Conservation (phyloP, 176 grass and related monocot species). For the Poa annua region DNA sequence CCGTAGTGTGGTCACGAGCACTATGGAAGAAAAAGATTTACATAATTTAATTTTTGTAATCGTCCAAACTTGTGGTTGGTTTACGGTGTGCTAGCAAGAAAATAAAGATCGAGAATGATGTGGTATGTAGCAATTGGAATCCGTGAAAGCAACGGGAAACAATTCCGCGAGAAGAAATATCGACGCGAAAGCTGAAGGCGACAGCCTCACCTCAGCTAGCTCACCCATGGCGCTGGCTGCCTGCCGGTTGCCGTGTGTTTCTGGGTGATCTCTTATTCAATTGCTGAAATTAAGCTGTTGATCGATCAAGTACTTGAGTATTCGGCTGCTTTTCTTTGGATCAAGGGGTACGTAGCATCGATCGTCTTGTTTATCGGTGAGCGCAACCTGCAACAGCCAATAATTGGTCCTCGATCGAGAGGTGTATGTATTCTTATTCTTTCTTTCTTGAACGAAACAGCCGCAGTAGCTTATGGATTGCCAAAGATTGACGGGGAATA, state of each 20-base stretch:
- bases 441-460: not conserved
- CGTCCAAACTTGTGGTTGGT: not conserved
- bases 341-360: not conserved
- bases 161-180: conserved; percentile 15
- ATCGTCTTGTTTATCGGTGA: conserved; percentile 25
- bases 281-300: not conserved
- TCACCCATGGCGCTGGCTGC: not conserved
- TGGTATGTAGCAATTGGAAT: conserved; percentile 24
- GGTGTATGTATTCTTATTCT: not conserved
- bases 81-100: not conserved
- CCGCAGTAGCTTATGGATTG: not conserved
- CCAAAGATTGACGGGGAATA: no score
- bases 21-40: not conserved
- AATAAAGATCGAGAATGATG: not conserved
- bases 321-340: not conserved
- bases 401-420: conserved; percentile 1
- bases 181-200: conserved; percentile 18
- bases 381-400: conserved; percentile 17
- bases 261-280: conserved; percentile 5
- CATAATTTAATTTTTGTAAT: not conserved
- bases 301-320: not conserved
- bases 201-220: conserved; percentile 4
- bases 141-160: conserved; percentile 42
- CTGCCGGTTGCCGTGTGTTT: conserved; percentile 26
- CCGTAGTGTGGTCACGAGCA: not conserved